Conservation (phyloP, 139 green algal species). For the Closterium sp. region DNA sequence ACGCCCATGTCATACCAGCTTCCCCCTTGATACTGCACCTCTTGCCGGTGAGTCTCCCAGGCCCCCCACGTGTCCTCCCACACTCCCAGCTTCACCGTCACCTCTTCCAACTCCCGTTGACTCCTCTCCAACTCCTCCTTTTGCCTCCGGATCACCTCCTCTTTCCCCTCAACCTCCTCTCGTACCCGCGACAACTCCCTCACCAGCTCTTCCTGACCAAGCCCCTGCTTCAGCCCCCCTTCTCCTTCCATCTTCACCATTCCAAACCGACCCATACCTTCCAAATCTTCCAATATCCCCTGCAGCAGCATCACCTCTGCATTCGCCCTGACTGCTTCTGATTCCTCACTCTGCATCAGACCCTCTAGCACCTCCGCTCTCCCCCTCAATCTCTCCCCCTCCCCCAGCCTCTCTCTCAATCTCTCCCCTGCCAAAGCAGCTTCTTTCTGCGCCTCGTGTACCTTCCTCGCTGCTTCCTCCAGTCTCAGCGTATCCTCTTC, state of each 20-base stretch:
- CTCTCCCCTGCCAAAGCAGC: background rate
- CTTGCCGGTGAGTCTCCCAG: background rate
- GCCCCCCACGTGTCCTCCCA: background rate
- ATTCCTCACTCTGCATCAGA: background rate
- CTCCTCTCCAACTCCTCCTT: background rate
- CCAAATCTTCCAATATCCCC: background rate
- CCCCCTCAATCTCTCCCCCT: background rate
- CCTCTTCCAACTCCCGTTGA: background rate
- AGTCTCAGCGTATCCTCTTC: background rate
- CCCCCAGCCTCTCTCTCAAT: background rate
- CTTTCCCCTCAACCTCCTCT: background rate
- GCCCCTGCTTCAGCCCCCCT: background rate
- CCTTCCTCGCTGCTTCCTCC: background rate
- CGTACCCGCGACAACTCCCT: background rate
- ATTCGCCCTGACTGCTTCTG: background rate
- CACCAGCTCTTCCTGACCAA: background rate
- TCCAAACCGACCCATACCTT: background rate
- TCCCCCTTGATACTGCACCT: background rate
- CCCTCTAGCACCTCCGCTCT: background rate
- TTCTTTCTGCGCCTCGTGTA: background rate
- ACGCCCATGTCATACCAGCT: background rate
- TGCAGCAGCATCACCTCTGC: background rate
- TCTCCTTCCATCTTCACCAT: background rate
- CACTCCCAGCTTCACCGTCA: background rate
- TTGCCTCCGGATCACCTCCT: background rate